Evolutionary conservation across 495 filamentous ascomycete genomes (phyloP), one percentile per base, ranked within the genome.

Genomic region (Entonaema liquescens): DNA sequence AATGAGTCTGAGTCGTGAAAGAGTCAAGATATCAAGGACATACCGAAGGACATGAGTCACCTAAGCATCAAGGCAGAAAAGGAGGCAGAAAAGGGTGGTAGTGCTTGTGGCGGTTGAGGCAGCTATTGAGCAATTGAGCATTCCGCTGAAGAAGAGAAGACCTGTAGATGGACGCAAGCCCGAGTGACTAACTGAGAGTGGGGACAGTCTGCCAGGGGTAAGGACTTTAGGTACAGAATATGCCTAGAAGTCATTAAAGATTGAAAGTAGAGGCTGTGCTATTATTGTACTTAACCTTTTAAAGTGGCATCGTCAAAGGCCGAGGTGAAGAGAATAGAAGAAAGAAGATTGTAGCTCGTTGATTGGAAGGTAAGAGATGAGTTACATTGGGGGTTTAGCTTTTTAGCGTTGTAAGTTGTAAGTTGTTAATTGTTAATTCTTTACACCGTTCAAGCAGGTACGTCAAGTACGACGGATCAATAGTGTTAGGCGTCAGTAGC

Each of bases 21-120:
- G 38, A 66, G 53, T 62, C 35, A 13, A 53, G 35, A 57, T 49
- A 31, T 15, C 28, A 28, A 55, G 31, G 65, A n/a, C 19, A 68
- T 42, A 68, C 70, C 65, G 70, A 73, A 61, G 21, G 17, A 42
- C 31, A 50, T 73, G 65, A 73, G 49, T 73, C 70, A 73, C 61
- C 56, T 62, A 11, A 50, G 58, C 56, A 58, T 65, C 61, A 68
- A 73, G 70, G 70, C 65, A 68, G 70, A 73, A 54, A 58, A 31
- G 26, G 49, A 33, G 25, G 31, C 38, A 31, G 50, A 28, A 58
- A 42, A 59, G 65, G 23, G 57, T 40, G 50, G 54, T 50, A 25
- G 17, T 44, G 57, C 38, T 11, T 47, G 42, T 23, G 19, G 42
- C 42, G 9, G 9, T 47, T 68, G 57, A 73, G 70, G 61, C 65